Conservation (phyloP, 352 stramenopile genomes). For the Phytophthora tubulina region DNA sequence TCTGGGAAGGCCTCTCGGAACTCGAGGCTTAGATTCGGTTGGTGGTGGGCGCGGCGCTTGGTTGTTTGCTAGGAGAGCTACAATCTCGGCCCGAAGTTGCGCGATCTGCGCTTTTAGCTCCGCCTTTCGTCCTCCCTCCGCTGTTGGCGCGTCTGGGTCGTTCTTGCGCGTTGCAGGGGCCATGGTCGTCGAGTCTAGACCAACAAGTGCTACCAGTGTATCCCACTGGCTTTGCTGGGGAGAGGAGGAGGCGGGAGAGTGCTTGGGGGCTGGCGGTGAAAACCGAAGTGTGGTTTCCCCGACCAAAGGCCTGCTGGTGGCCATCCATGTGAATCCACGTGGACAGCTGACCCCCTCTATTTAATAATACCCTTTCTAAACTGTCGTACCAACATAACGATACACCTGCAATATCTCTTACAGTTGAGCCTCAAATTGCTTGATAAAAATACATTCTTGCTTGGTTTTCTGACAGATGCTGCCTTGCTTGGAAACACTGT, state of each 20-base stretch:
- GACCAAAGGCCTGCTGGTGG: no score
- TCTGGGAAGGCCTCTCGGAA: constrained; percentile 15
- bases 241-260: neutral
- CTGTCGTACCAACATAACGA: no score
- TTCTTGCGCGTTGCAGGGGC: constrained; percentile 13
- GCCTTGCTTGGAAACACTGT: no score
- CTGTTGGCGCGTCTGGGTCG: neutral
- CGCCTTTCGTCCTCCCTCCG: neutral
- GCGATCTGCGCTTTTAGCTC: no score
- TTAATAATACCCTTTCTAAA: no score
- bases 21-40: constrained; percentile 2
- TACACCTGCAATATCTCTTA: no score
- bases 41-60: neutral
- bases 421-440: no score
- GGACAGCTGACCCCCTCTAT: no score
- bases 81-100: neutral
- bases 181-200: constrained; percentile 19
- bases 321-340: no score
- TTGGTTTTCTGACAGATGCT: no score
- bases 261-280: neutral
- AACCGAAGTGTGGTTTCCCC: neutral
- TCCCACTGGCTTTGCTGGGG: neutral
- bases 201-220: constrained; percentile 32
- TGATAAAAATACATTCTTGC: no score
- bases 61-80: constrained; percentile 4